phyloP scores from a whole-genome alignment of 441 rosid genomes.

The Populus hybrid region DNA sequence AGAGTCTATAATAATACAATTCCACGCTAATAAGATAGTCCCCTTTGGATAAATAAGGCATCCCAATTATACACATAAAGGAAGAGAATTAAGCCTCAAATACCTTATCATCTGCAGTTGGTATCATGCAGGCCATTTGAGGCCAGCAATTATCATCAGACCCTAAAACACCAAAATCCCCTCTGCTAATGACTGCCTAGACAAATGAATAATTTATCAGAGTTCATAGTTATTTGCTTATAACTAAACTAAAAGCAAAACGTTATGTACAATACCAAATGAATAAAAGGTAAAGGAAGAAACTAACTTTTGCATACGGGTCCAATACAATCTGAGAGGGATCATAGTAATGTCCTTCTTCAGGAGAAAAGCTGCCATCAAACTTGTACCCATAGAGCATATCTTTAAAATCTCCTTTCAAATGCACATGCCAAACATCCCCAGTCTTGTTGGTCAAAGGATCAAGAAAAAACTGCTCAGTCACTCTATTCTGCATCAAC shows the following conservation, averaged over 20 bases:
- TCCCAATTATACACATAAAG: not conserved
- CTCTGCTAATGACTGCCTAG: conserved; percentile 86
- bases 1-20: not conserved
- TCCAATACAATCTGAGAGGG: conserved; percentile 63
- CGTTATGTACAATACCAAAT: not conserved
- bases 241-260: not conserved
- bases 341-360: conserved; percentile 67
- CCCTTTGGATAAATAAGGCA: not conserved
- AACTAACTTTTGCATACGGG: conserved; percentile 83
- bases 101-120: conserved; percentile 66
- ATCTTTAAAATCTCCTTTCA: conserved; percentile 68
- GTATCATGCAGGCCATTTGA: conserved; percentile 88
- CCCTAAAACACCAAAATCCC: conserved; percentile 69
- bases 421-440: conserved; percentile 76
- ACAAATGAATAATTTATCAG: conserved; percentile 22
- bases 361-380: conserved; percentile 65
- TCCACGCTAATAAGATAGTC: not conserved
- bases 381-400: conserved; percentile 77
- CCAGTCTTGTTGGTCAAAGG: conserved; percentile 68
- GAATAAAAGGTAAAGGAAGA: conserved; percentile 1
- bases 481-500: conserved; percentile 56
- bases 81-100: not conserved
- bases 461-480: conserved; percentile 70
- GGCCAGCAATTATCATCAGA: conserved; percentile 78
- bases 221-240: not conserved